Conservation (phyloP, 2,329 filamentous ascomycete genomes). For the Diplodia sapinea region DNA sequence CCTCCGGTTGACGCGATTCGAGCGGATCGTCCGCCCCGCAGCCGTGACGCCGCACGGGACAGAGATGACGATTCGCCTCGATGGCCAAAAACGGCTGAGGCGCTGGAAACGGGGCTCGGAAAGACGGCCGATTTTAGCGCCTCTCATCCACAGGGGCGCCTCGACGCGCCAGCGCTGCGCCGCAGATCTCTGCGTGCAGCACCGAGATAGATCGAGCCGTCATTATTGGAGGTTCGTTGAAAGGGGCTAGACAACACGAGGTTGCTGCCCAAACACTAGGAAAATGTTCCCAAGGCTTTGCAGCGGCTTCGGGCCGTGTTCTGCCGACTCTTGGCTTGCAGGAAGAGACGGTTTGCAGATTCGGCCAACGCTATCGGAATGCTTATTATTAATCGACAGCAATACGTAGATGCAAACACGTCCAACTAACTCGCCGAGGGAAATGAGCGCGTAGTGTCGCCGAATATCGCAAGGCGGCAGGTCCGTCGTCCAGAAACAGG, state of each 20-base stretch:
- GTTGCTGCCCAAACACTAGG: constrained; percentile 4
- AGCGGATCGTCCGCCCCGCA: background rate
- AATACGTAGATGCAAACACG: constrained; percentile 1
- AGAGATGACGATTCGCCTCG: constrained; percentile 3
- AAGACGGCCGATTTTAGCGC: constrained; percentile 12
- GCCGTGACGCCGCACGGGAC: background rate
- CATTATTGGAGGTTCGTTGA: no score
- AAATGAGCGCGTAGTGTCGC: background rate
- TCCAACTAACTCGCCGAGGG: background rate
- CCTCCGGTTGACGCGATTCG: constrained; percentile 49
- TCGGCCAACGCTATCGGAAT: constrained; percentile 1
- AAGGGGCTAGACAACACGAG: background rate
- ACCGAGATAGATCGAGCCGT: background rate
- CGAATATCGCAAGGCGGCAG: constrained; percentile 11
- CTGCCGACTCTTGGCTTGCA: background rate
- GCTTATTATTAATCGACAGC: constrained; percentile 19
- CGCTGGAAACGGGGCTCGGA: constrained; percentile 6
- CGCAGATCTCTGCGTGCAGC: constrained; percentile 9
- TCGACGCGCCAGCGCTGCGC: background rate
- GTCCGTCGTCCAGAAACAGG: background rate
- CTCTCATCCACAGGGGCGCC: background rate
- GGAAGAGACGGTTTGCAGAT: background rate
- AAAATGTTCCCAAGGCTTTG: background rate
- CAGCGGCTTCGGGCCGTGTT: background rate
- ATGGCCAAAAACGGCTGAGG: constrained; percentile 13